These are phyloP conservation scores for Acacia confusa DNA, from an alignment of 306 rosid genomes.

Conservation along the genomic window DNA sequence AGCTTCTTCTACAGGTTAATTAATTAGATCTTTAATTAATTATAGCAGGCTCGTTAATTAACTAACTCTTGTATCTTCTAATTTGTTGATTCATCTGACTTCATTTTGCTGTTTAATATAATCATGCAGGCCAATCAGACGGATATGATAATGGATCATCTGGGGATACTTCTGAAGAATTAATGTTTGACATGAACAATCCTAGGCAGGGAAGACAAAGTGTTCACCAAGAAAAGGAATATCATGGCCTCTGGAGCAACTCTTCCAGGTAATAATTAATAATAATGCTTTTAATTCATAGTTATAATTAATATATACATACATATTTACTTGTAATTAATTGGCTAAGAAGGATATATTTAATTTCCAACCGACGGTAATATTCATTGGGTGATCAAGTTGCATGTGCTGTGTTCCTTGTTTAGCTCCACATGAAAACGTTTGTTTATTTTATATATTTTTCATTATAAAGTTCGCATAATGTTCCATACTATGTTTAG, in stretches of 20 bases:
- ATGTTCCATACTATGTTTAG: conserved; percentile 14
- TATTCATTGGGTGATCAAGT: background rate
- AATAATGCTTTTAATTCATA: background rate
- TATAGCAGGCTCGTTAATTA: background rate
- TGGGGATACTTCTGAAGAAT: conserved; percentile 83
- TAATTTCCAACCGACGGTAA: background rate
- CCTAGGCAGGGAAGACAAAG: conserved; percentile 54
- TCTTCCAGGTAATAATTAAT: conserved; percentile 62
- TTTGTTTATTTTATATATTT: background rate
- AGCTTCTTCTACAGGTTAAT: conserved; percentile 78
- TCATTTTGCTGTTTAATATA: background rate
- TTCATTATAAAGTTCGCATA: background rate
- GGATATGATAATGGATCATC: conserved; percentile 84
- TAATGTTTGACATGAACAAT: conserved; percentile 65
- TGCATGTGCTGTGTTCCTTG: conserved; percentile 17
- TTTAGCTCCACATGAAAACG: background rate
- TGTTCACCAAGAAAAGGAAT: conserved; percentile 63
- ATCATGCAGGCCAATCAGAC: conserved; percentile 66
- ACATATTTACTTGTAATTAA: background rate
- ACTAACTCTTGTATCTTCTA: background rate
- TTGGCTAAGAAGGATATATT: background rate
- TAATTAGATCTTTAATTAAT: background rate
- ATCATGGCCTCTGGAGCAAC: conserved; percentile 77
- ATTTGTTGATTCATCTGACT: conserved; percentile 18
- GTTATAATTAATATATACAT: background rate